A percentile compares a stretch with the other conserved stretches of the same genome.
Conservation (phyloP, 2,329 filamentous ascomycete species). For the Lachnellula cervina region DNA sequence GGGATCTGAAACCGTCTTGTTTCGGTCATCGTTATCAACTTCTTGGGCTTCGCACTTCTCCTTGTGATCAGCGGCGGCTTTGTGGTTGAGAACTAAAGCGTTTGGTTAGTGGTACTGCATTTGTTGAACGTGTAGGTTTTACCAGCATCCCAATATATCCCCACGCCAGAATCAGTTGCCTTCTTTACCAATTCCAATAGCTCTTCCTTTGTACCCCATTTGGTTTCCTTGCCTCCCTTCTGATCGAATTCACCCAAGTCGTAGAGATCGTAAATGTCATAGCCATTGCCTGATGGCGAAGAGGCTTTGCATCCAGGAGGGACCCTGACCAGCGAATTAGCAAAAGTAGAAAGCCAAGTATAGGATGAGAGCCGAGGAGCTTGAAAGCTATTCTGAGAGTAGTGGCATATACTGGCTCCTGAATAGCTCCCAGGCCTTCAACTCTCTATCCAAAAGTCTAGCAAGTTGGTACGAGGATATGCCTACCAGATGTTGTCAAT, state of each 20-base stretch:
- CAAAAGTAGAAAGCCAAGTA: no score
- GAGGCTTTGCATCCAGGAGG: slow-evolving; percentile 68
- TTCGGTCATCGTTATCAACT: slow-evolving; percentile 58
- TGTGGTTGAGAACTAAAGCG: slow-evolving; percentile 61
- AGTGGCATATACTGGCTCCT: no score
- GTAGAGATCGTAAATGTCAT: slow-evolving; percentile 66
- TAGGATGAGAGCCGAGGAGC: no score
- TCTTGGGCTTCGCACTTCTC: slow-evolving; percentile 60
- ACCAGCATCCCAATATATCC: slow-evolving; percentile 60
- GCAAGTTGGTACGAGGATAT: no score
- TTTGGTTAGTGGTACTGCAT: background rate
- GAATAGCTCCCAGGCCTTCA: no score
- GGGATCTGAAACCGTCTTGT: slow-evolving; percentile 46
- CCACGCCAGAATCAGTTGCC: slow-evolving; percentile 50
- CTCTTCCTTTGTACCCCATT: slow-evolving; percentile 64
- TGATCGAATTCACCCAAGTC: slow-evolving; percentile 70
- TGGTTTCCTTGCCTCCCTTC: slow-evolving; percentile 57
- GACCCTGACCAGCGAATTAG: slow-evolving; percentile 36
- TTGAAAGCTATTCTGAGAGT: no score
- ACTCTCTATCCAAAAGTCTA: no score
- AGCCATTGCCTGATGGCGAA: slow-evolving; percentile 57
- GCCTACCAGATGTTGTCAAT: slow-evolving; percentile 51
- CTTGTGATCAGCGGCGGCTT: slow-evolving; percentile 61
- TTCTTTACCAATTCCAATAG: slow-evolving; percentile 46
- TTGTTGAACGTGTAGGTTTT: background rate